Evolutionary conservation across 1,284 basidiomycete genomes (phyloP).

Genomic region (Cutaneotrichosporon cavernicola): DNA sequence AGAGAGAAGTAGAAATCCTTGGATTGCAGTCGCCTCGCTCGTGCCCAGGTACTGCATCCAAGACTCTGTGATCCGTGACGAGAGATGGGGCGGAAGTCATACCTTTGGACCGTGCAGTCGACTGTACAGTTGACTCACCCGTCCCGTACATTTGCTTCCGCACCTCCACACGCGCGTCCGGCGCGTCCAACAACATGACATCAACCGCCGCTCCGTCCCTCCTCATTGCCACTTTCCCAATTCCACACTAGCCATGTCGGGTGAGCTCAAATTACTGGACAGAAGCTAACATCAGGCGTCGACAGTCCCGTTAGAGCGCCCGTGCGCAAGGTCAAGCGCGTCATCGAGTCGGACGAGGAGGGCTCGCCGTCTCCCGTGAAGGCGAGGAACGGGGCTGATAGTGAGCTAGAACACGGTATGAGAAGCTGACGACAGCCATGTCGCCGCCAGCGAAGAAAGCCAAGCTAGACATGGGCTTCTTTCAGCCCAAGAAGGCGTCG

Average conservation of each 20-base stretch:
- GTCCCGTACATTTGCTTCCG: constrained; percentile 1
- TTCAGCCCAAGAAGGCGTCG: constrained; percentile 18
- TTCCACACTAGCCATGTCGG: constrained; percentile 18
- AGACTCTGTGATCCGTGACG: too few species aligned
- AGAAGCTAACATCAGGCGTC: constrained; percentile 24
- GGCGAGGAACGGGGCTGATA: constrained; percentile 15
- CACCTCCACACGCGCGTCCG: constrained; percentile 8
- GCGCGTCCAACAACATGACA: constrained; percentile 11
- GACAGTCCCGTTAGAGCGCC: constrained; percentile 31
- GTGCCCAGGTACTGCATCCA: neutral
- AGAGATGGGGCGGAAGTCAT: too few species aligned
- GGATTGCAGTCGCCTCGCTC: neutral
- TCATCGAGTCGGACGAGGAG: constrained; percentile 68
- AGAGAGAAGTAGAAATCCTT: too few species aligned
- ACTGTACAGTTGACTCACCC: constrained; percentile 3
- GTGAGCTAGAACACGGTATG: constrained; percentile 1
- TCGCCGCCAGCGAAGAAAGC: constrained; percentile 43
- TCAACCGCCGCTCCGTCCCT: neutral
- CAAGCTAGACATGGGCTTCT: constrained; percentile 35
- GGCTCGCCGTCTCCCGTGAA: constrained; percentile 38
- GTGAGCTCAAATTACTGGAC: neutral
- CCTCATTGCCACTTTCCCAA: neutral
- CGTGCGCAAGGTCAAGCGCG: constrained; percentile 60
- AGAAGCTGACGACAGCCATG: constrained; percentile 6
- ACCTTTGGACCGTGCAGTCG: too few species aligned